Conservation (phyloP, 2,329 filamentous ascomycete species). For the Bertia moriformis region DNA sequence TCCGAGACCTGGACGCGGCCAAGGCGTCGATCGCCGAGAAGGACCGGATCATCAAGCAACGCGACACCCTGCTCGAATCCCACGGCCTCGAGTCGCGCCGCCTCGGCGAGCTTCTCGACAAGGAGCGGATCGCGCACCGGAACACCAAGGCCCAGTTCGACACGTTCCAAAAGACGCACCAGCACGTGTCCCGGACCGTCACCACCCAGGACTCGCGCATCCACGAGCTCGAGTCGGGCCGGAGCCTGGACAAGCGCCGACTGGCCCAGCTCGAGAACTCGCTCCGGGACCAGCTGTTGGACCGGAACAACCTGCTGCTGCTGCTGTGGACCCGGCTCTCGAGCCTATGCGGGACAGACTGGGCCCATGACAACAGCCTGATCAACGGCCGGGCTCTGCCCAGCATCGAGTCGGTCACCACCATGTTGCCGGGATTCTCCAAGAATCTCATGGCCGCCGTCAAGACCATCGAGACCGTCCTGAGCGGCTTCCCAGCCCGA, state of each 20-base stretch:
- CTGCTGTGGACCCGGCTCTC: slow-evolving; percentile 83
- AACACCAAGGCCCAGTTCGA: slow-evolving; percentile 82
- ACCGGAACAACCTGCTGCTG: slow-evolving; percentile 77
- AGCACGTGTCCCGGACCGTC: slow-evolving; percentile 71
- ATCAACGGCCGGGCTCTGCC: slow-evolving; percentile 75
- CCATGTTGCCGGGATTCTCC: slow-evolving; percentile 74
- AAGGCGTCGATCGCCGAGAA: slow-evolving; percentile 75
- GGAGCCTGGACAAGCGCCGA: slow-evolving; percentile 63
- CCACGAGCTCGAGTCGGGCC: slow-evolving; percentile 66
- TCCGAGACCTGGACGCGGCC: slow-evolving; percentile 66
- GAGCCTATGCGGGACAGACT: slow-evolving; percentile 74
- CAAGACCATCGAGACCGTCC: slow-evolving; percentile 70
- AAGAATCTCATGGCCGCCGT: slow-evolving; percentile 78
- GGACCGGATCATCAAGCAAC: slow-evolving; percentile 76
- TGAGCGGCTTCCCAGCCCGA: slow-evolving; percentile 63
- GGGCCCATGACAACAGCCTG: slow-evolving; percentile 77
- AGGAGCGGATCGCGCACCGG: slow-evolving; percentile 71
- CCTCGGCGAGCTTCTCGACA: slow-evolving; percentile 75
- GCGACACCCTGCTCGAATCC: slow-evolving; percentile 75
- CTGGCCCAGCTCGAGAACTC: slow-evolving; percentile 63
- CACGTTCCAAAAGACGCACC: slow-evolving; percentile 72
- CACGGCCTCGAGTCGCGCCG: slow-evolving; percentile 76
- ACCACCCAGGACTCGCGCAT: slow-evolving; percentile 75
- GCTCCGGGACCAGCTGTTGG: slow-evolving; percentile 72
- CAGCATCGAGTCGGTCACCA: slow-evolving; percentile 71